Base-by-base conservation (phyloP, 441 rosid genomes). In the Adansonia grandidieri region DNA sequence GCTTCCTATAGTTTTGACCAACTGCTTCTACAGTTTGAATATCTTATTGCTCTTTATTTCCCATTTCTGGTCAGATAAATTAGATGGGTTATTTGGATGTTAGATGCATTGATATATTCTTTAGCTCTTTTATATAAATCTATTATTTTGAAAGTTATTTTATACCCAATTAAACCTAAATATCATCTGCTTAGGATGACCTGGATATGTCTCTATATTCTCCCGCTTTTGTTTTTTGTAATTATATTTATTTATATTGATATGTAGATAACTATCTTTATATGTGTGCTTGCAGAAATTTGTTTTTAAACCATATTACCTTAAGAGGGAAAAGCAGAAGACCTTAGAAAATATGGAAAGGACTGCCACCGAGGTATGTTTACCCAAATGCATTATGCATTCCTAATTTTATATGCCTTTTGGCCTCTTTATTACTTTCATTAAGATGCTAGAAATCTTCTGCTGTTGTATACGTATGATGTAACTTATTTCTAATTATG, bases 291-390 rank as follows among this genome's bases (percentile, higher is more conserved):
- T 84, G 85, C 92, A 96, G 98, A 95, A 85, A 86, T 89, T 87
- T 71, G 82, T 95, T 61, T 80, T 93, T 79, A 95, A 95, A 82
- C 98, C 99, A 20, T 93, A 89, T 84, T 79, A 78, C 82, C 92
- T 73, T 64, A 87, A 76, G 84, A 91, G 97, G 85, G 94, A 93
- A 73, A 91, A 84, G 85, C 89, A 71, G 65, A 95, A 90, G 88
- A 86, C 93, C 56, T 86, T 92, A 71, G 93, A 95, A 83, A 90
- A 86, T 81, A 87, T 78, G 71, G 92, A 90, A 80, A 90, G 85
- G 83, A 93, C 93, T 75, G 89, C 85, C 82, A 89, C 90, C 64
- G 88, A 92, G 98, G 99, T 93, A 89, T 81, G 82, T 63, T 80
- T 78, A 71, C 42, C 10, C 50, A 32, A 48, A 70, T 64, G 48